A percentile compares a stretch with the other conserved stretches of the same genome.
phyloP scores from a whole-genome alignment of 306 rosid species.

The Hippophae rhamnoides region DNA sequence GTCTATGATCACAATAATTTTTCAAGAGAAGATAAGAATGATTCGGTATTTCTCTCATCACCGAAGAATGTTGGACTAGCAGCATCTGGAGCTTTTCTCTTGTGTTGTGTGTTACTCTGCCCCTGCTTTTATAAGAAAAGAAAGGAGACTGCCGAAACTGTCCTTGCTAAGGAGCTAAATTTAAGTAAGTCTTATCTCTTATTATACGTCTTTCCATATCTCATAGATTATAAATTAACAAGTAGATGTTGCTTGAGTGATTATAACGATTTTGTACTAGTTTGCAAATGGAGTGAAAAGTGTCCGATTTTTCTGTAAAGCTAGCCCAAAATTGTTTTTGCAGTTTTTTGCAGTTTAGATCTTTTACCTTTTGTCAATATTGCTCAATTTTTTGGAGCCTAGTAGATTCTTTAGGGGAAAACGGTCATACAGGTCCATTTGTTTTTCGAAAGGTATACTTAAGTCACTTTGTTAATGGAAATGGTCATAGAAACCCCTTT shows the following conservation, averaged over 20 bases:
- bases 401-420: background rate
- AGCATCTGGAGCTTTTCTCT: constrained; percentile 50
- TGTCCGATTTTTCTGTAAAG: background rate
- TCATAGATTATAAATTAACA: background rate
- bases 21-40: constrained; percentile 2
- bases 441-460: too few species aligned
- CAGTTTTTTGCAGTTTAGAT: background rate
- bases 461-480: too few species aligned
- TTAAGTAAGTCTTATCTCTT: constrained; percentile 52
- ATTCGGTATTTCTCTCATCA: constrained; percentile 15
- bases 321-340: constrained; percentile 13
- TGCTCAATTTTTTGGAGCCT: background rate
- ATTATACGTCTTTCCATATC: constrained; percentile 2
- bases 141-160: constrained; percentile 37
- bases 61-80: constrained; percentile 27
- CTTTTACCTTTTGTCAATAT: background rate
- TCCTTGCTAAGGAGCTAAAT: constrained; percentile 39
- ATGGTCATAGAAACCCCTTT: too few species aligned
- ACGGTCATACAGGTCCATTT: too few species aligned
- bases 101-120: constrained; percentile 60
- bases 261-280: too few species aligned
- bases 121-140: constrained; percentile 64
- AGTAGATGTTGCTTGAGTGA: too few species aligned
- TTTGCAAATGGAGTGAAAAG: too few species aligned
- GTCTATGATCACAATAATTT: background rate